Evolutionary conservation across 2,329 filamentous ascomycete species (phyloP).

Genomic region (Emergomyces pasteurianus): DNA sequence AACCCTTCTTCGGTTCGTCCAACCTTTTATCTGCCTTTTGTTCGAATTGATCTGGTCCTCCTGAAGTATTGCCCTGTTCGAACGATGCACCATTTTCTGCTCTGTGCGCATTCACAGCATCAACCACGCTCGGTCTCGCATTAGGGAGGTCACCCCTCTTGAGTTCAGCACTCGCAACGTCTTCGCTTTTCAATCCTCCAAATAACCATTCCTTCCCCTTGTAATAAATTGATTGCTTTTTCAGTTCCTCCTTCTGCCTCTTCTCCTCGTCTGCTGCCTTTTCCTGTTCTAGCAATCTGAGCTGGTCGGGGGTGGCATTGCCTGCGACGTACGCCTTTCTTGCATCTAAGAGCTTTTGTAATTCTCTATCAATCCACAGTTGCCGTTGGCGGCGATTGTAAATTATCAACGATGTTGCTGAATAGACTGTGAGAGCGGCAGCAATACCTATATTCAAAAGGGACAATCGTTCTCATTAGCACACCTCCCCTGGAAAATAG

Average conservation of each 20-base stretch:
- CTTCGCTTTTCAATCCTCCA: slow-evolving; percentile 27
- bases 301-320: slow-evolving; percentile 28
- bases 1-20: slow-evolving; percentile 25
- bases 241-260: slow-evolving; percentile 28
- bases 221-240: slow-evolving; percentile 27
- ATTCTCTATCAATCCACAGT: slow-evolving; percentile 46
- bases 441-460: slow-evolving; percentile 39
- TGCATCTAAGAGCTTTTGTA: slow-evolving; percentile 32
- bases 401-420: slow-evolving; percentile 53
- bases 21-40: neutral
- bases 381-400: slow-evolving; percentile 55
- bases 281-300: slow-evolving; percentile 35
- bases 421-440: slow-evolving; percentile 50
- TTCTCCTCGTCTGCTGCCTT: slow-evolving; percentile 32
- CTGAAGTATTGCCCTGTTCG: neutral
- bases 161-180: slow-evolving; percentile 10
- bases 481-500: neutral
- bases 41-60: neutral
- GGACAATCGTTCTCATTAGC: neutral
- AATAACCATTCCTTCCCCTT: slow-evolving; percentile 28
- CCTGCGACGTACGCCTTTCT: slow-evolving; percentile 30
- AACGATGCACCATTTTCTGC: slow-evolving; percentile 14
- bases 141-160: slow-evolving; percentile 6
- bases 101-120: slow-evolving; percentile 26
- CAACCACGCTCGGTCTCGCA: slow-evolving; percentile 20